A percentile compares a stretch with the other conserved stretches of the same genome.
Evolutionary conservation across 2,329 filamentous ascomycete species (phyloP).

Genomic region (Lachnellula subtilissima): DNA sequence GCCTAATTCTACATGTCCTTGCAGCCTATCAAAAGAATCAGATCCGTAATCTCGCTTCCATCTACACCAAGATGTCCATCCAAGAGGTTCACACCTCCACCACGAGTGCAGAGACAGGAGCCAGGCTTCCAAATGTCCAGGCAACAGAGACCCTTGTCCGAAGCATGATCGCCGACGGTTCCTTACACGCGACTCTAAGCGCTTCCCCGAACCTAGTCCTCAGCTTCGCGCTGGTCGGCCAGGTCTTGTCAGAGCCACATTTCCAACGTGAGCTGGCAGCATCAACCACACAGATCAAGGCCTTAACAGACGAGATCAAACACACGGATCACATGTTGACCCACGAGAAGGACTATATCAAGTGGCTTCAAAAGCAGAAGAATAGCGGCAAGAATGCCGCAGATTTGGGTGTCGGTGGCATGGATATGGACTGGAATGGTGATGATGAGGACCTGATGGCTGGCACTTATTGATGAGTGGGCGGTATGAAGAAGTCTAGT

Average conservation of each 20-base stretch:
- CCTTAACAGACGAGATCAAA: slow-evolving; percentile 44
- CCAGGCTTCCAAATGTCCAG: slow-evolving; percentile 36
- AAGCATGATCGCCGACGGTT: slow-evolving; percentile 51
- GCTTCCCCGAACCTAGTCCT: slow-evolving; percentile 44
- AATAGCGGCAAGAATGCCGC: slow-evolving; percentile 8
- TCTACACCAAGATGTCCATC: slow-evolving; percentile 60
- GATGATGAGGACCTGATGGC: slow-evolving; percentile 32
- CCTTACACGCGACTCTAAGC: slow-evolving; percentile 50
- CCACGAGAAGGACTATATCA: slow-evolving; percentile 53
- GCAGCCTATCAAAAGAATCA: slow-evolving; percentile 70
- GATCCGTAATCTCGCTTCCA: slow-evolving; percentile 65
- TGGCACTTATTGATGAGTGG: slow-evolving; percentile 10
- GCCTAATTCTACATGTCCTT: slow-evolving; percentile 65
- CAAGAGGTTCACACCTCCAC: slow-evolving; percentile 48
- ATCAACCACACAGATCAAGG: slow-evolving; percentile 39
- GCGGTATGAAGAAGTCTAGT: background rate
- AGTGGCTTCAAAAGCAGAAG: slow-evolving; percentile 39
- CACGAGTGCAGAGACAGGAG: slow-evolving; percentile 49
- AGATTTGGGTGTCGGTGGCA: slow-evolving; percentile 8
- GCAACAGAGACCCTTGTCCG: slow-evolving; percentile 45
- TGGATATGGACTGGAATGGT: slow-evolving; percentile 22
- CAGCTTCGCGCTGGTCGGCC: slow-evolving; percentile 42
- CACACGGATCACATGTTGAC: slow-evolving; percentile 50
- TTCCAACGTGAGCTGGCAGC: slow-evolving; percentile 45
- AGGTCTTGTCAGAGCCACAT: slow-evolving; percentile 44